Evolutionary conservation across 345 rosid genomes (phyloP).

Genomic region (Gossypium anomalum): DNA sequence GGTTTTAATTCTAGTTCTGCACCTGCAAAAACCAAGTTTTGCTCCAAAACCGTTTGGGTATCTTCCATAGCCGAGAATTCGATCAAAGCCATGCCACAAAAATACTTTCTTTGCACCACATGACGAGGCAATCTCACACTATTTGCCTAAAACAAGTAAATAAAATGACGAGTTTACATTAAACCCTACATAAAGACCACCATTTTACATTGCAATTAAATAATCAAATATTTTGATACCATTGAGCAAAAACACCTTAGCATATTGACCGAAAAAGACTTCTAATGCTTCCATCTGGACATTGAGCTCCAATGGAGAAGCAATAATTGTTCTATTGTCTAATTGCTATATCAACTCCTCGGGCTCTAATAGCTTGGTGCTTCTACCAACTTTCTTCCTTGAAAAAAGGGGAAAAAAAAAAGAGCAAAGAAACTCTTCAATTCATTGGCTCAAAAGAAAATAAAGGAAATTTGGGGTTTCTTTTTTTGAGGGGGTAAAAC

Average conservation of each 20-base stretch:
- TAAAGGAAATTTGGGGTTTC: neutral
- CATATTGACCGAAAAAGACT: conserved; percentile 62
- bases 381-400: conserved; percentile 84
- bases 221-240: neutral
- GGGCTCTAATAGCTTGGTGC: conserved; percentile 47
- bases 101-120: conserved; percentile 58
- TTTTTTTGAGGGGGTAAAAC: conserved; percentile 9
- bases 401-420: conserved; percentile 2
- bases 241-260: conserved; percentile 44
- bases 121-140: conserved; percentile 92
- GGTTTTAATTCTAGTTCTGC: conserved; percentile 64
- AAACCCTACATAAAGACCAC: neutral
- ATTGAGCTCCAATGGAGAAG: conserved; percentile 59
- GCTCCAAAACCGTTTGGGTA: conserved; percentile 48
- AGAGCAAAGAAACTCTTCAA: neutral
- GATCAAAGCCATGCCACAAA: conserved; percentile 79
- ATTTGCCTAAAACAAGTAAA: conserved; percentile 46
- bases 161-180: neutral
- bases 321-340: conserved; percentile 68
- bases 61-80: conserved; percentile 80
- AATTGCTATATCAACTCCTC: conserved; percentile 73
- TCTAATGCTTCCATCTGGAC: conserved; percentile 65
- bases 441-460: neutral
- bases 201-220: neutral
- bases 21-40: conserved; percentile 64